Evolutionary conservation across 805 yeast species (phyloP).

Genomic region (Candida morakotiae): DNA sequence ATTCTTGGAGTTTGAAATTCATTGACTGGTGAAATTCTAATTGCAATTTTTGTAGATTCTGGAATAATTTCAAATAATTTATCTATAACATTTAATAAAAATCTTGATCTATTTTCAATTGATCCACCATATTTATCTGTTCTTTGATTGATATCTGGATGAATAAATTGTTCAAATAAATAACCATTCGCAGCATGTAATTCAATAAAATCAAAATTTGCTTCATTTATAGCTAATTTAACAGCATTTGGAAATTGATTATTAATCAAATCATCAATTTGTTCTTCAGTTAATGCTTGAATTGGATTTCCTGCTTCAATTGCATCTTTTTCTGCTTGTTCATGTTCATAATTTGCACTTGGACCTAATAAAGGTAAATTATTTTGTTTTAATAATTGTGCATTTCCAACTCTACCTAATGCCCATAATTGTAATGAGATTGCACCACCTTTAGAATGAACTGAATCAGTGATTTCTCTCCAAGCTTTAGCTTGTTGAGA

Average conservation of each 20-base stretch:
- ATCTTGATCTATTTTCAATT: constrained; percentile 36
- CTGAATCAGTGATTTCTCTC: constrained; percentile 42
- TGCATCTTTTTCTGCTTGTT: constrained; percentile 12
- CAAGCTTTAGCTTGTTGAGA: constrained; percentile 46
- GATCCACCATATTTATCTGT: constrained; percentile 33
- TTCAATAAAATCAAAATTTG: constrained; percentile 39
- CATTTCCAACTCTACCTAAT: constrained; percentile 41
- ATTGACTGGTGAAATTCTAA: constrained; percentile 34
- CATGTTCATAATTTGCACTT: constrained; percentile 14
- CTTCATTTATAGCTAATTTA: constrained; percentile 19
- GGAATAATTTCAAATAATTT: constrained; percentile 28
- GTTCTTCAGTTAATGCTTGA: constrained; percentile 18
- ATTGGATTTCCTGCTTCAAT: constrained; percentile 16
- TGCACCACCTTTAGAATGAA: constrained; percentile 43
- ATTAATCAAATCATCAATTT: constrained; percentile 17
- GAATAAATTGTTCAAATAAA: constrained; percentile 33
- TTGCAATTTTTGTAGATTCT: constrained; percentile 22
- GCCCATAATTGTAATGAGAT: constrained; percentile 51
- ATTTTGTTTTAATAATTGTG: constrained; percentile 19
- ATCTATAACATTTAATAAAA: constrained; percentile 29
- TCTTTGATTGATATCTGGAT: constrained; percentile 29
- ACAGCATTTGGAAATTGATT: constrained; percentile 24
- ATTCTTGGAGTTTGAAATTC: constrained; percentile 24
- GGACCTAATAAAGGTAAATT: constrained; percentile 18
- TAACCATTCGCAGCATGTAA: constrained; percentile 41